A percentile compares a stretch with the other conserved stretches of the same genome.
Evolutionary conservation across 805 yeast genomes (phyloP).

Genomic region (Priceomyces medius): DNA sequence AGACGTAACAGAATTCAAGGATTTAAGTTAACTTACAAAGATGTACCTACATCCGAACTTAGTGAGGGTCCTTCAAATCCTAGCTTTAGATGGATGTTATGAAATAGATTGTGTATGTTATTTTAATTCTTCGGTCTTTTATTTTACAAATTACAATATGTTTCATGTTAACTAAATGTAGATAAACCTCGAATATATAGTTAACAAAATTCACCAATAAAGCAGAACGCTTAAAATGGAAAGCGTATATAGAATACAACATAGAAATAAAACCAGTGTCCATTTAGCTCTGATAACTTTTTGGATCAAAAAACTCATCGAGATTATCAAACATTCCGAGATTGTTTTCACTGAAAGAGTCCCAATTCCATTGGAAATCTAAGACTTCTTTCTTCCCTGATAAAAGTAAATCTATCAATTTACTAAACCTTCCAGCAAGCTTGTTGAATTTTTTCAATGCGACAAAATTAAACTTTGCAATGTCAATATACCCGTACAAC

Average conservation of each 20-base stretch:
- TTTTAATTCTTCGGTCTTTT: neutral
- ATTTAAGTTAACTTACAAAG: constrained; percentile 34
- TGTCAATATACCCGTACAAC: constrained; percentile 14
- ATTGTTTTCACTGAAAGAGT: constrained; percentile 7
- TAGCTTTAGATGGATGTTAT: constrained; percentile 46
- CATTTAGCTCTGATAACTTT: constrained; percentile 1
- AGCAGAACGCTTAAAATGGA: no score
- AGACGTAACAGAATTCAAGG: constrained; percentile 41
- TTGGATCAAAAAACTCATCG: constrained; percentile 12
- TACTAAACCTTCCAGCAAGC: constrained; percentile 18
- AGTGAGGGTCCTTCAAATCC: constrained; percentile 47
- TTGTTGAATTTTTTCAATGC: constrained; percentile 15
- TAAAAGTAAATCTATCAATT: constrained; percentile 15
- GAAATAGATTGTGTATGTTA: neutral
- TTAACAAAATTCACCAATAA: no score
- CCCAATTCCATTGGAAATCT: constrained; percentile 8
- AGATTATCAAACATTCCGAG: constrained; percentile 15
- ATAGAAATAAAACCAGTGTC: no score
- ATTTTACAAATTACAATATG: neutral
- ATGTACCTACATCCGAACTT: constrained; percentile 42
- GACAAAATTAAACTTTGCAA: constrained; percentile 10
- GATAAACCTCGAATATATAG: no score
- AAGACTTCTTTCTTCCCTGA: constrained; percentile 11
- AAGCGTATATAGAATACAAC: no score
- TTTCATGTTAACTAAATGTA: neutral